These are phyloP conservation scores for Microdochium bolleyi DNA, from an alignment of 2,329 filamentous ascomycete genomes.

Conservation along the genomic window DNA sequence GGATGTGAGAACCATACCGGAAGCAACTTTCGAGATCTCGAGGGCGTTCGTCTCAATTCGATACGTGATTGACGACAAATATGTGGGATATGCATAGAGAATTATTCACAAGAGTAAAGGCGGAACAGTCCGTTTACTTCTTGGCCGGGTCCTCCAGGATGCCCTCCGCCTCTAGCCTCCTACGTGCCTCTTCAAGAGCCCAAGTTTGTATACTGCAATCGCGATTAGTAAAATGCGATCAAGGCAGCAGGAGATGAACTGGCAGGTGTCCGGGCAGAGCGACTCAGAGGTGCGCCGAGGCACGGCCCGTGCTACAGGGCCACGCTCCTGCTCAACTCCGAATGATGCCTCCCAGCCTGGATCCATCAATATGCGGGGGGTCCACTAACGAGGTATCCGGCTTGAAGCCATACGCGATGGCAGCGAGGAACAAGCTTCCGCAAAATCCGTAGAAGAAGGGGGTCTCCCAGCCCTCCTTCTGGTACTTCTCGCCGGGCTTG, in stretches of 20 bases:
- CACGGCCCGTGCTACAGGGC: slow-evolving; percentile 12
- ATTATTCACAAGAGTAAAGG: neutral
- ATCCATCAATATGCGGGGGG: slow-evolving; percentile 5
- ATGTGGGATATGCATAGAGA: neutral
- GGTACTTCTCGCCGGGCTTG: slow-evolving; percentile 89
- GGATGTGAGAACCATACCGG: no score
- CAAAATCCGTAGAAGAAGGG: slow-evolving; percentile 80
- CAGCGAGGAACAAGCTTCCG: slow-evolving; percentile 64
- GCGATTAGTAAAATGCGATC: slow-evolving; percentile 15
- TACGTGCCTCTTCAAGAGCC: slow-evolving; percentile 93
- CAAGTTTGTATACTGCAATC: slow-evolving; percentile 86
- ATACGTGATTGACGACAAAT: neutral
- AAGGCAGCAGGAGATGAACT: no score
- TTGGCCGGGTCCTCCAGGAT: slow-evolving; percentile 75
- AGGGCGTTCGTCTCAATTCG: no score
- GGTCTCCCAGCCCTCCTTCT: slow-evolving; percentile 95
- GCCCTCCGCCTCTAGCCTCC: slow-evolving; percentile 92
- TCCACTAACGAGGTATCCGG: slow-evolving; percentile 91
- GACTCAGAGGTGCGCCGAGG: no score
- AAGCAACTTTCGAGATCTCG: no score
- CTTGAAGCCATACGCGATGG: slow-evolving; percentile 87
- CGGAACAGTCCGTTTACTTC: slow-evolving; percentile 23
- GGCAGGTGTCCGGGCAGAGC: no score
- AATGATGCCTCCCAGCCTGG: neutral
- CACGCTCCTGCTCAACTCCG: slow-evolving; percentile 6